Evolutionary conservation across 805 yeast genomes (phyloP), one percentile per base, ranked within the genome.

Genomic region (Schwanniomyces yamadae): DNA sequence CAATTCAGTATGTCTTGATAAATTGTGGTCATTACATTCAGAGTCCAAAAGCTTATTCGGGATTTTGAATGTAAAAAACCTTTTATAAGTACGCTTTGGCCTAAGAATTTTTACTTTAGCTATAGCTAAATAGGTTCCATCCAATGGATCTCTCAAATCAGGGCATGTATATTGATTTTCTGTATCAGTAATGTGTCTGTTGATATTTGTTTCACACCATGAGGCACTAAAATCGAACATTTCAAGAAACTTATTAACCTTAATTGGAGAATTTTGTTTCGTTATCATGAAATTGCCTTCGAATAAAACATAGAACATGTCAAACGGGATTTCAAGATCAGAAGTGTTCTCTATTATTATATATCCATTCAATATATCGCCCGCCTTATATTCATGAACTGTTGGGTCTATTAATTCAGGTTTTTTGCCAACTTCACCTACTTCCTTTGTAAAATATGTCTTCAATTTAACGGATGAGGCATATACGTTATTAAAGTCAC

Each of bases 321-420:
- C 83, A 49, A 81, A 83, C 2, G 74, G 73, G 14, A 82, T 62
- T 0, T 67, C 59, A 12, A 56, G 44, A 1, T 51, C 34, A 2
- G 75, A 55, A 5, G 46, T 58, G 46, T 78, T 78, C 34, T 62
- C 58, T 14, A 77, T 60, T 0, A 54, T 44, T 6, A 73, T 58
- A 46, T 71, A 77, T 0, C 91, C 91, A 48, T 76, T 71, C 10
- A 83, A 64, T 14, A 67, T 66, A 50, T 82, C 89, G n/a, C 87
- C 87, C 9, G 82, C 80, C 13, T 75, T 75, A 50, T 75, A 83
- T 52, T 80, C 85, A 42, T 45, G 54, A 16, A 50, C 37, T 37
- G 57, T 54, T 6, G 61, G 57, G 35, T 64, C 61, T 5, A 66
- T 55, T 17, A 45, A 40, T 21, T 46, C 54, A 4, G 66, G 66